These are phyloP conservation scores for Spatholobus suberectus DNA, from an alignment of 306 rosid species.

Conservation along the genomic window DNA sequence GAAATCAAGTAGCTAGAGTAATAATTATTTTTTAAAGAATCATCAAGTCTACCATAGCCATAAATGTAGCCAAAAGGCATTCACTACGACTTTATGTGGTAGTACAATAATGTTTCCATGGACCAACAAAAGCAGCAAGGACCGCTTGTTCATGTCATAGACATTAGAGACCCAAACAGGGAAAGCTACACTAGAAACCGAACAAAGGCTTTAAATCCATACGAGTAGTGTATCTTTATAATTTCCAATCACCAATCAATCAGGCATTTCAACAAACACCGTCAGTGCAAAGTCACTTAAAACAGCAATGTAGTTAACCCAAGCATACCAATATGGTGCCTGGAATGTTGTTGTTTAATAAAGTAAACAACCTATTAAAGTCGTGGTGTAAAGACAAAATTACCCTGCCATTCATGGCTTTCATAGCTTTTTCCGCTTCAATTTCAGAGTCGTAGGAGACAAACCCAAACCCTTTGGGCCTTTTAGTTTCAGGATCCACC, in stretches of 20 bases:
- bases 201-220: neutral
- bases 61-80: neutral
- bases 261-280: slow-evolving; percentile 44
- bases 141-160: neutral
- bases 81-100: neutral
- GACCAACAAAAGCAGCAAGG: neutral
- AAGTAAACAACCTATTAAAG: neutral
- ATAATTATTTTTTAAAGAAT: neutral
- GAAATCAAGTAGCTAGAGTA: neutral
- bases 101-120: neutral
- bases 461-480: slow-evolving; percentile 94
- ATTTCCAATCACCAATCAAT: neutral
- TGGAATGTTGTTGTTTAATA: neutral
- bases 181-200: neutral
- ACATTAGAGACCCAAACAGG: neutral
- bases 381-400: neutral
- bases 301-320: neutral
- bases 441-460: slow-evolving; percentile 62
- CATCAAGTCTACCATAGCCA: neutral
- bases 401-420: slow-evolving; percentile 88
- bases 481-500: slow-evolving; percentile 54
- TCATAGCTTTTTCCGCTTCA: slow-evolving; percentile 72
- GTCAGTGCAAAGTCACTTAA: neutral
- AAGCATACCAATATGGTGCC: neutral
- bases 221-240: neutral